Base-by-base conservation (phyloP, 176 grass and related monocot genomes). In the Canna indica region DNA sequence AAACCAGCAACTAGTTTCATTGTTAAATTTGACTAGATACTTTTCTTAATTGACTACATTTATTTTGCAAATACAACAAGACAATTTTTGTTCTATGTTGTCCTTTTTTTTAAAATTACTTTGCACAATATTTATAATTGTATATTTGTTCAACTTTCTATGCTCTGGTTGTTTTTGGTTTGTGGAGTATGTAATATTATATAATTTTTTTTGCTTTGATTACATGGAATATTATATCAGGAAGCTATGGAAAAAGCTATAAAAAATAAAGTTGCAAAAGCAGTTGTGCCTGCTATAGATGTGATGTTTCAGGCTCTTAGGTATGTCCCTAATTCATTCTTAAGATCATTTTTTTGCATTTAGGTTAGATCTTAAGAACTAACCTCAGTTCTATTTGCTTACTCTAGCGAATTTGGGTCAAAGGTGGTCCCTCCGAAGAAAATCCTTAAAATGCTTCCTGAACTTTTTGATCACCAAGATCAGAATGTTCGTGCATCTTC, bases 241-340 rank as follows among this genome's bases (percentile, higher is more conserved):
- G 95, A 99, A 87, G 83, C 90, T 29, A 99, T 99, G 95, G 95
- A 99, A 78, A 99, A 99, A 70, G 95, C 90, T 48, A 74, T 99
- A 73, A 99, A 99, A 78, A 87, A 87, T 65, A 99, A 99, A 90
- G 95, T 99, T 70, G 90, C 95, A 64, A 99, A 99, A 85, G 95
- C 95, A 68, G 95, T 99, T 81, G 95, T 99, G 30, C 95, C 95
- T 66, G 95, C 95, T 72, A 99, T 99, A 78, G 95, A 99, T 83
- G 90, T 99, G 60, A 99, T 99, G 95, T 99, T 99, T 94, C 95
- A 94, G 81, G 90, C 95, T 67, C 85, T 99, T 46, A 99, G 95
- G 95, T 99, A 47, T 65, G 73, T 82, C 44, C 36, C 31, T 71
- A 54, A 20, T 0, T 79, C 20, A 47, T 76, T 68, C 30, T 67